Base-by-base conservation (phyloP, 345 rosid species). In the Punica granatum region DNA sequence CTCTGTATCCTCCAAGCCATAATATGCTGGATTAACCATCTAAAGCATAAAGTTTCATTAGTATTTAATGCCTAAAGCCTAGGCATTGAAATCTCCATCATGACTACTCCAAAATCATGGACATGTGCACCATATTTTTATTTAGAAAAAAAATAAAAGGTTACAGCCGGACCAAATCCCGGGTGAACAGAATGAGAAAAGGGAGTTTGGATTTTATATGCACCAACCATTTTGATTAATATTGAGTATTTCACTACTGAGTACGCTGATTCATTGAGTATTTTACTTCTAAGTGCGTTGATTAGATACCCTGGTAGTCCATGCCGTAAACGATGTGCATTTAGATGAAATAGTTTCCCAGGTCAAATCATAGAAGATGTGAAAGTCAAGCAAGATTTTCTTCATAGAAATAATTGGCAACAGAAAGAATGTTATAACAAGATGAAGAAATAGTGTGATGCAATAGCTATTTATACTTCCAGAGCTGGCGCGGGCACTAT, bases 21-120 rank as follows among this genome's bases (percentile, higher is more conserved):
- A 89, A 84, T 90, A 93, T 21, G 98, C 92, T 65, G 98, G 98
- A 89, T 93, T 93, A 65, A 88, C 87, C 85, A 83, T 86, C 98
- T 93, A 86, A 71, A 71, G 61, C 54, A 70, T 15, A 71, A 41
- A 78, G 6, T 34, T 25, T 28, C n/a, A 25, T 49, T 51, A 58
- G 51, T 60, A 36, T 36, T 51, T 67, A 26, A 63, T 21, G 39
- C 26, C 42, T 53, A 56, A 21, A 5, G 6, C 61, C 41, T 37
- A n/a, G n/a, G n/a, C n/a, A n/a, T n/a, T 11, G 11, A 37, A 37
- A 37, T 11, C 41, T 37, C n/a, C n/a, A n/a, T 37, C 41, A 37
- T 4, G 5, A 37, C 41, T 37, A 37, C 41, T 37, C 41, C 41
- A 5, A 37, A 37, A 37, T 5, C 41, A 37, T n/a, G n/a, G n/a